Base-by-base conservation (phyloP, 1,284 basidiomycete genomes). In the Naganishia cerealis region DNA sequence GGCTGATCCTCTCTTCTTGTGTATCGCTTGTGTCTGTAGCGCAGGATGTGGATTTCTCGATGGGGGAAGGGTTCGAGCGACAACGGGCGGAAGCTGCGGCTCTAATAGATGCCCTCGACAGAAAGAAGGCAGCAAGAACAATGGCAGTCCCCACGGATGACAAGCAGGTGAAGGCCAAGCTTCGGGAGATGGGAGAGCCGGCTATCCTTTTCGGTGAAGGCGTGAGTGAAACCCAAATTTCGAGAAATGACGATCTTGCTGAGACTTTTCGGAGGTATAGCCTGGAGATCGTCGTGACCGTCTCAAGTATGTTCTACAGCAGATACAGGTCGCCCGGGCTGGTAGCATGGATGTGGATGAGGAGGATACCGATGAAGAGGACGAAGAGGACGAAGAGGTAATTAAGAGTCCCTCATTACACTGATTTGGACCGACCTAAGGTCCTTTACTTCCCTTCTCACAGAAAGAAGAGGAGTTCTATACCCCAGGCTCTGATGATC, bases 101-200 rank as follows among this genome's bases (percentile, higher is more conserved):
- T 70, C 86, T 94, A 57, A 84, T 94, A 65, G 90, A 93, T 77
- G 92, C 94, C 80, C 86, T 97, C n/a, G 93, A 96, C 78, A 86
- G 92, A 73, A 95, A 93, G 84, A 95, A 94, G 83, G 88, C 91
- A 75, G 90, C 94, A n/a, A 86, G 95, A 70, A 89, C 84, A 69
- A 86, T 98, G 81, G 94, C 94, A 16, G 92, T 99, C 4, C 96
- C 96, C 6, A 99, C 96, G 9, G 94, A 98, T 78, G 96, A 99
- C 80, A 88, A 86, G 74, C 89, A 90, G 71, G 95, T 99, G 73
- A 90, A 90, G 76, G 87, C 89, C 53, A 85, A 91, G 66, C 84
- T 99, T 71, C 85, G 96, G 68, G 91, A 95, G 79, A 89, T 96
- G 71, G 93, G 91, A 38, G 92, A 99, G 79, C 96, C 96, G 40